Percentiles rank a stretch among this genome's conserved stretches.
Evolutionary conservation across 192 early-diverging fungal genomes (phyloP).

Genomic region (Coemansia sp.): DNA sequence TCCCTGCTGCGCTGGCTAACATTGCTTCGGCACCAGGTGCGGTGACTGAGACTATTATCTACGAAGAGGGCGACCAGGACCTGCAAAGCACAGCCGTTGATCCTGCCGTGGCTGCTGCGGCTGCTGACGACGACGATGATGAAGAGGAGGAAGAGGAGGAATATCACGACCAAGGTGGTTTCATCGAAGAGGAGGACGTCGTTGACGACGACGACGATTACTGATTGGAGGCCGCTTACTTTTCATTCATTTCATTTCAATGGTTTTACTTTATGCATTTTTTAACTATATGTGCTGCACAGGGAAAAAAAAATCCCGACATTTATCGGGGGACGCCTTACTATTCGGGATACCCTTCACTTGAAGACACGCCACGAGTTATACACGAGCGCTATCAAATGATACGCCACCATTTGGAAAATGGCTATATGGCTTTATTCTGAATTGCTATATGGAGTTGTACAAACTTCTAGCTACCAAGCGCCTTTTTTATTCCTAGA

Average conservation of each 20-base stretch:
- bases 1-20: conserved; percentile 37
- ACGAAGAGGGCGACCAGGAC: conserved; percentile 57
- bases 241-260: neutral
- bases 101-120: conserved; percentile 36
- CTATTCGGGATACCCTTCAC: neutral
- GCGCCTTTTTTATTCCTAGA: neutral
- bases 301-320: no score
- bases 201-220: conserved; percentile 18
- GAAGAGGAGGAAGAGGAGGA: conserved; percentile 58
- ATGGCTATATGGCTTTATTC: neutral
- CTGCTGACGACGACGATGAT: conserved; percentile 52
- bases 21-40: conserved; percentile 18
- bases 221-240: neutral
- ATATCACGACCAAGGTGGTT: conserved; percentile 14
- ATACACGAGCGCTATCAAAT: neutral
- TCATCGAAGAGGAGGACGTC: conserved; percentile 17
- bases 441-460: neutral
- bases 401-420: neutral
- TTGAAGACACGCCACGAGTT: neutral
- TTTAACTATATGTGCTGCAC: neutral
- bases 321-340: neutral
- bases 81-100: conserved; percentile 48
- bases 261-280: conserved; percentile 3
- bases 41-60: conserved; percentile 27
- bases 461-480: neutral